A percentile compares a stretch with the other conserved stretches of the same genome.
phyloP scores from a whole-genome alignment of 768 basidiomycete genomes.

The Boletus rubescentipes region DNA sequence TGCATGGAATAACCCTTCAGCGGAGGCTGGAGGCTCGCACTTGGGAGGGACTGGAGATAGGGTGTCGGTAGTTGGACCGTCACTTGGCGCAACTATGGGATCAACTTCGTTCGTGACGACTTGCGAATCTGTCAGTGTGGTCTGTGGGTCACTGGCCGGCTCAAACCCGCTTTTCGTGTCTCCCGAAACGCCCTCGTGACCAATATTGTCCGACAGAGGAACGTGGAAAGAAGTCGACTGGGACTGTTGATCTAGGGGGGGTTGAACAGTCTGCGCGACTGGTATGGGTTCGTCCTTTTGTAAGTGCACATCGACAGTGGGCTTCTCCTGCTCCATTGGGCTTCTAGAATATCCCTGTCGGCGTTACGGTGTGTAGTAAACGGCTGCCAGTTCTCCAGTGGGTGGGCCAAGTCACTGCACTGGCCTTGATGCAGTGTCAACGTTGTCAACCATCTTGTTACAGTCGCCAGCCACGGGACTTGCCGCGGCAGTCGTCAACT shows the following conservation, averaged over 20 bases:
- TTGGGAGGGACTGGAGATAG: slow-evolving; percentile 12
- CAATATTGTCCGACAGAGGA: not conserved
- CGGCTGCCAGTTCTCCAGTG: not conserved
- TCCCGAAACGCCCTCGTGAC: not conserved
- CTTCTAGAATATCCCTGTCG: not conserved
- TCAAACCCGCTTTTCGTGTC: slow-evolving; percentile 1
- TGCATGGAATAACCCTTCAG: slow-evolving; percentile 5
- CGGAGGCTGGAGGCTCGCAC: not conserved
- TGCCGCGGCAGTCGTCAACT: slow-evolving; percentile 19
- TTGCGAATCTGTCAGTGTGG: not conserved
- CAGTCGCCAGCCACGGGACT: slow-evolving; percentile 21
- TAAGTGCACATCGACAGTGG: slow-evolving; percentile 2
- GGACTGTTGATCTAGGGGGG: slow-evolving; percentile 3
- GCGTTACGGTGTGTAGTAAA: not conserved
- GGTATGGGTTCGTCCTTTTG: slow-evolving; percentile 7
- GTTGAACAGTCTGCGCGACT: slow-evolving; percentile 8
- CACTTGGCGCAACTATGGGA: not conserved
- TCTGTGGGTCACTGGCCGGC: not conserved
- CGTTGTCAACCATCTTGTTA: too few relatives aligned
- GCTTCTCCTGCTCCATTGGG: slow-evolving; percentile 20
- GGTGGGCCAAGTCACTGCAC: not conserved
- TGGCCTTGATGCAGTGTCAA: too few relatives aligned
- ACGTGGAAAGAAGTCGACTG: slow-evolving; percentile 6
- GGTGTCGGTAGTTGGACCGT: not conserved
- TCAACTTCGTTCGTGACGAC: slow-evolving; percentile 2